A percentile compares a stretch with the other conserved stretches of the same genome.
These are phyloP conservation scores for Sphagnum contortum DNA, from an alignment of 225 moss, liverwort and hornwort genomes.

Conservation along the genomic window DNA sequence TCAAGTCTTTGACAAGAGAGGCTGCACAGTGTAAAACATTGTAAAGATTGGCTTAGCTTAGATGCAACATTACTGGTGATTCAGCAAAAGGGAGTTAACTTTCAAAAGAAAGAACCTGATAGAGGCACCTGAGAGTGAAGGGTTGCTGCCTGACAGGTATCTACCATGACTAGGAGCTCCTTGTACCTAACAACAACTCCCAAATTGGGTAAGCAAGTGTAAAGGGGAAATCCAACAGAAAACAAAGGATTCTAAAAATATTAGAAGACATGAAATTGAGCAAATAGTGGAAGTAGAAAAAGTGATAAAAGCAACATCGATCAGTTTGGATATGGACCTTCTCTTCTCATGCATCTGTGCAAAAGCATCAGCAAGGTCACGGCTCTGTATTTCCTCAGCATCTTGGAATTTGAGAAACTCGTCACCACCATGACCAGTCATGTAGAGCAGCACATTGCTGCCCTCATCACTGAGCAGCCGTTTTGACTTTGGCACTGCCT, in stretches of 20 bases:
- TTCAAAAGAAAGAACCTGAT: no score
- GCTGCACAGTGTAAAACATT: no score
- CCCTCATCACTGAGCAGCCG: conserved; percentile 81
- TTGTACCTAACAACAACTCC: conserved; percentile 47
- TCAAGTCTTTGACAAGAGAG: no score
- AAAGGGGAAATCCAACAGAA: no score
- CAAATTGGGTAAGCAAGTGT: no score
- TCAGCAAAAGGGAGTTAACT: no score
- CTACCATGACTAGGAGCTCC: conserved; percentile 91
- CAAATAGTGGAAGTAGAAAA: no score
- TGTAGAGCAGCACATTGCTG: conserved; percentile 81
- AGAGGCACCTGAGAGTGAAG: conserved; percentile 73
- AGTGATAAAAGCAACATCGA: no score
- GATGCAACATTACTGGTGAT: no score
- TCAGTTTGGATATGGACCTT: conserved; percentile 26
- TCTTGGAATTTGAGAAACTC: conserved; percentile 97
- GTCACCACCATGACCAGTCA: conserved; percentile 96
- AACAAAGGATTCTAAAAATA: no score
- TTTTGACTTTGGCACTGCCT: conserved; percentile 89
- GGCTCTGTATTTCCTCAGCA: conserved; percentile 92
- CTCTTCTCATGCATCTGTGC: conserved; percentile 95
- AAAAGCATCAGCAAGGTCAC: conserved; percentile 85
- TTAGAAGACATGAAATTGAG: no score
- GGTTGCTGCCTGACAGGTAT: conserved; percentile 97
- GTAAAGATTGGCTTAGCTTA: no score